Evolutionary conservation across 2,329 filamentous ascomycete species (phyloP).

Genomic region (Alternaria sp.): DNA sequence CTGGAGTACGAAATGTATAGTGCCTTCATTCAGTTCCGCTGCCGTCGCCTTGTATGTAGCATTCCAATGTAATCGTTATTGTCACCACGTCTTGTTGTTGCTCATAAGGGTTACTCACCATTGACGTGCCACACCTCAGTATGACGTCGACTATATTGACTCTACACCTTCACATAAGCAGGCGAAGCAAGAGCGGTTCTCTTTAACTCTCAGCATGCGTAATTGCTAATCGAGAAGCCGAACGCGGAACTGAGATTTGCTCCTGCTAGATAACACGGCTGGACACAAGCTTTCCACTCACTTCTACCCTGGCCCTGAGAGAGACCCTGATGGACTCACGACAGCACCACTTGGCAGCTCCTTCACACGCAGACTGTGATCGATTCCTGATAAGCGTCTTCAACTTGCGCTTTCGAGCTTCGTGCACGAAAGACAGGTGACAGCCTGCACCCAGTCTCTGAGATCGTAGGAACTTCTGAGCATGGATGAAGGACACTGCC

Average conservation of each 20-base stretch:
- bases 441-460: neutral
- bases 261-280: neutral
- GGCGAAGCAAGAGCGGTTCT: neutral
- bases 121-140: neutral
- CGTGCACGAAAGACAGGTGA: neutral
- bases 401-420: neutral
- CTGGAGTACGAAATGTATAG: neutral
- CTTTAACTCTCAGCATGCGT: neutral
- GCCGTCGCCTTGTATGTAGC: slow-evolving; percentile 18
- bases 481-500: neutral
- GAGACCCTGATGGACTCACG: neutral
- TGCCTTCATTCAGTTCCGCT: neutral
- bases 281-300: neutral
- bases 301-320: neutral
- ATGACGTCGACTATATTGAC: neutral
- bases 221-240: neutral
- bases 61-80: slow-evolving; percentile 4
- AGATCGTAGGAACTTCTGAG: neutral
- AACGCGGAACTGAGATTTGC: neutral
- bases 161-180: neutral
- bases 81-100: neutral
- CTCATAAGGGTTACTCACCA: neutral
- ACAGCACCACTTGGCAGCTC: neutral
- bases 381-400: neutral
- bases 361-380: neutral